A percentile compares a stretch with the other conserved stretches of the same genome.
phyloP scores from a whole-genome alignment of 2,329 filamentous ascomycete genomes.

The Alternaria sp. region DNA sequence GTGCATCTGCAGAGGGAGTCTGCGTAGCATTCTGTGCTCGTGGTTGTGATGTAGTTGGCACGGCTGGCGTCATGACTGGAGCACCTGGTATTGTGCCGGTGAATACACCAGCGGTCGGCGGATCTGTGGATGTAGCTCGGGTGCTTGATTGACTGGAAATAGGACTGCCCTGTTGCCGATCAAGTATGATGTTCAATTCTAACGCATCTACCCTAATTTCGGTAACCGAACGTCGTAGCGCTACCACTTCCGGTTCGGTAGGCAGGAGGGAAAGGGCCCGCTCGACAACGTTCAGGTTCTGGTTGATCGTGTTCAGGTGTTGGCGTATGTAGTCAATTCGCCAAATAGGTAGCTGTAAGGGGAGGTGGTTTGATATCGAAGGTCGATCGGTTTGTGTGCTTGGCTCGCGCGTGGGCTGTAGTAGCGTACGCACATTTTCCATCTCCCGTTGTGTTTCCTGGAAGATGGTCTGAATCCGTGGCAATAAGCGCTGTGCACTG shows the following conservation, averaged over 20 bases:
- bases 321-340: conserved; percentile 39
- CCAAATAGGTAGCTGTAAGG: conserved; percentile 34
- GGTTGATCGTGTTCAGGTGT: conserved; percentile 34
- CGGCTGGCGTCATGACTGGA: conserved; percentile 8
- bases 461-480: conserved; percentile 33
- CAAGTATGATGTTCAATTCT: conserved; percentile 32
- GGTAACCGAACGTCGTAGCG: conserved; percentile 39
- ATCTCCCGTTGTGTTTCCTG: conserved; percentile 43
- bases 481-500: conserved; percentile 29
- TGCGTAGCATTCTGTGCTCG: conserved; percentile 12
- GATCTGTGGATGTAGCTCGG: background rate
- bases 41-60: conserved; percentile 17
- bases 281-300: conserved; percentile 41
- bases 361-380: background rate
- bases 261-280: conserved; percentile 37
- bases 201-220: conserved; percentile 39
- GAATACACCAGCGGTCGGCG: background rate
- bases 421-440: conserved; percentile 40
- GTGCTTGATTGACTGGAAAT: conserved; percentile 5
- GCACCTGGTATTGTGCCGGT: conserved; percentile 9
- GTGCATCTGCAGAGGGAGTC: conserved; percentile 27
- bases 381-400: conserved; percentile 7
- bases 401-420: conserved; percentile 21
- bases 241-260: conserved; percentile 40
- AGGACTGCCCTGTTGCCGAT: conserved; percentile 22